Percentiles rank a stretch among this genome's conserved stretches.
phyloP scores from a whole-genome alignment of 345 rosid species.

The Carallia brachiata region DNA sequence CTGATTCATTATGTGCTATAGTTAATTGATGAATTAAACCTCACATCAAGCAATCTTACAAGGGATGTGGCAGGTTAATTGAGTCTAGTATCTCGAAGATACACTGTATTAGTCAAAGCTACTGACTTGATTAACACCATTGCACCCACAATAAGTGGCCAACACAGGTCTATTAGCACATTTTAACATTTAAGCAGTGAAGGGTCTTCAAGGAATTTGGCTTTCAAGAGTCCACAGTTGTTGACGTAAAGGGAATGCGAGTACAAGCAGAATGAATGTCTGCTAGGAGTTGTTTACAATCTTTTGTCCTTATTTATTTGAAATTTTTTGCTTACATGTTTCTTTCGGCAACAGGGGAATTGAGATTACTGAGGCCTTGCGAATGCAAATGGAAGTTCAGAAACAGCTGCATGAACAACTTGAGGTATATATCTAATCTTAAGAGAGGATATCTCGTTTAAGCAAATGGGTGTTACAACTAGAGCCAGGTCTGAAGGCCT shows the following conservation, averaged over 20 bases:
- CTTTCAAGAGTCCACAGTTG: not conserved
- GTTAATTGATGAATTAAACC: not conserved
- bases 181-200: not conserved
- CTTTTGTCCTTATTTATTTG: conserved; percentile 1
- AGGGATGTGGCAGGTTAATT: conserved; percentile 3
- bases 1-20: not conserved
- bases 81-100: not conserved
- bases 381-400: conserved; percentile 90
- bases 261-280: conserved; percentile 2
- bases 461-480: not conserved
- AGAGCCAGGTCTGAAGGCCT: not conserved
- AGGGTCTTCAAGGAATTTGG: not conserved
- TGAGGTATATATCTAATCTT: conserved; percentile 54
- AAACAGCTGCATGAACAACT: conserved; percentile 90
- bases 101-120: not conserved
- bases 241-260: not conserved
- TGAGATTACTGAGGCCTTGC: conserved; percentile 78
- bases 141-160: no score
- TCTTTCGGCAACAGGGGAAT: conserved; percentile 49
- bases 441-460: conserved; percentile 4
- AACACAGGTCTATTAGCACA: no score
- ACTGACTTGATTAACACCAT: not conserved
- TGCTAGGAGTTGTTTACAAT: not conserved
- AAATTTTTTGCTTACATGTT: conserved; percentile 7
- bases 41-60: not conserved